Base-by-base conservation (phyloP, 768 basidiomycete species). In the Tulasnella sp. region DNA sequence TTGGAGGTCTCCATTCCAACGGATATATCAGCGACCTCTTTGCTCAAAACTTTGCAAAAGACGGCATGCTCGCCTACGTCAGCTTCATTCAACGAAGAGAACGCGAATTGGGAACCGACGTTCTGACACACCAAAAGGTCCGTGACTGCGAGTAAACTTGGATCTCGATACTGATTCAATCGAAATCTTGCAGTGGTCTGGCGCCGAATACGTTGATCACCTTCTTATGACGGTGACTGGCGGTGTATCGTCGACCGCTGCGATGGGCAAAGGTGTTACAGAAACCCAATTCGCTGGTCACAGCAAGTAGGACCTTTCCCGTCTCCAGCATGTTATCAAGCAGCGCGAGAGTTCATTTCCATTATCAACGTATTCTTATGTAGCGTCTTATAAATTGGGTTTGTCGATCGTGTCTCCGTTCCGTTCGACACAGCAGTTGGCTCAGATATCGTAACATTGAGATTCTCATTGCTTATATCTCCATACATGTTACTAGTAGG, bases 51-150 rank as follows among this genome's bases (percentile, higher is more conserved):
- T 99, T 90, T 83, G 92, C 95, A 48, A 92, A 91, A 84, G 96
- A 97, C 80, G 98, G 97, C 57, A 99, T 99, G 98, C 96, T 98
- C 84, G 98, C 98, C 1, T 99, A 99, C 83, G 96, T 98, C 80
- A 94, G 96, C 85, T 86, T 99, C 78, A 87, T 99, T 75, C 98
- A 99, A 84, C 87, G 93, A 39, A 92, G 90, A 83, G 98, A 99
- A 83, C 89, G 95, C 73, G 96, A 98, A 81, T 88, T 98, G 74
- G 95, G 92, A 72, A 95, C 93, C 79, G 98, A 99, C 82, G 97
- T 99, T 35, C 90, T 99, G 81, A 98, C 96, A 9, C 98, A 99
- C 84, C 98, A 99, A 84, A 96, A 91, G 89, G 94, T 94, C 37
- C 32, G 35, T 26, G 13, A 32, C 32, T 26, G 51, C 39, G 42